Evolutionary conservation across 805 yeast genomes (phyloP), one percentile per base, ranked within the genome.

Genomic region (Starmerella lactis-condensi): DNA sequence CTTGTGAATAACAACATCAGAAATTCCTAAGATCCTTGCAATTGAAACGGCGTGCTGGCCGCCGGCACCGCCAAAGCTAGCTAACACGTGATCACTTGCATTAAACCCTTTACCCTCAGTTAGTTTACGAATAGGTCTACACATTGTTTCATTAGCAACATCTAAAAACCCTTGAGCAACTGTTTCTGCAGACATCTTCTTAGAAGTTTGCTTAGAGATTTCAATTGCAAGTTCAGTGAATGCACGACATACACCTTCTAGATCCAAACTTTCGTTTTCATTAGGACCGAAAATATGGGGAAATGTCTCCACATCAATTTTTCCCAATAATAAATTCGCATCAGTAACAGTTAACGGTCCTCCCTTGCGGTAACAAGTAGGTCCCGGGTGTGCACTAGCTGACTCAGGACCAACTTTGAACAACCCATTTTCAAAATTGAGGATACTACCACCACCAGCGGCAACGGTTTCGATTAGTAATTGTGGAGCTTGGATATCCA

Each of bases 11-110:
- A 78, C 52, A 6, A 81, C 75, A 18, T 69, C 66, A 9, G 59
- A 50, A 29, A 81, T 75, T 6, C 82, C 82, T 37, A 81, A 58
- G 17, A 65, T 62, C 35, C 67, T 61, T 1, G 92, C 92, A 22
- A 81, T 71, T 7, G 76, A 71, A 29, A 67, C 71, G 2, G 89
- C 83, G 52, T 77, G 83, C 53, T 81, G 93, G 6, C 93, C 93
- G 32, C 93, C 93, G 17, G 92, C 92, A 29, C 93, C 93, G 28
- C 93, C 93, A 54, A 81, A 81, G 2, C 85, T 65, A 1, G 82
- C 91, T 36, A 81, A 54, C 35, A 74, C 57, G 50, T 81, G 93
- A 8, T 64, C 57, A 7, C 75, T 50, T 1, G 71, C 62, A 25
- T 67, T 61, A 46, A 71, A 69, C 4, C 93, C 93, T 46, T 72